Conservation (phyloP, 2,329 filamentous ascomycete genomes). For the Fusarium sp. region DNA sequence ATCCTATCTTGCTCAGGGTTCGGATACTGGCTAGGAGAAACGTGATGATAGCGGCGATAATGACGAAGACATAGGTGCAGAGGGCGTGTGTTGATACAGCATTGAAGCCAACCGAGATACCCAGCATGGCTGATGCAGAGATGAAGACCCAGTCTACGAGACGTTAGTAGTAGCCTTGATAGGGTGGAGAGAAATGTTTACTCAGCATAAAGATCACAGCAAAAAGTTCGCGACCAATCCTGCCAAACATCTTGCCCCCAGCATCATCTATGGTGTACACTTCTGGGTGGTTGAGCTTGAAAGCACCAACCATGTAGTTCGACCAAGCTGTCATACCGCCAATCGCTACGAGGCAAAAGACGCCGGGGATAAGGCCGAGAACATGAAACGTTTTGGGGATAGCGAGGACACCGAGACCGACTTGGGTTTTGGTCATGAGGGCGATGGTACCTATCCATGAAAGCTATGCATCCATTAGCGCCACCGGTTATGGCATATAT, state of each 20-base stretch:
- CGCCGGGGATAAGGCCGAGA: conserved; percentile 61
- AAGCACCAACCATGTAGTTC: conserved; percentile 60
- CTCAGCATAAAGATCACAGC: conserved; percentile 51
- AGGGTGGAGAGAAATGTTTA: conserved; percentile 21
- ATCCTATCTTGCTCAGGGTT: conserved; percentile 47
- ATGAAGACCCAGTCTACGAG: conserved; percentile 44
- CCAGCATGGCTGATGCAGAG: conserved; percentile 56
- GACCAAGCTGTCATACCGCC: conserved; percentile 61
- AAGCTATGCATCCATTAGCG: conserved; percentile 44
- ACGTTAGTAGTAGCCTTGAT: background rate
- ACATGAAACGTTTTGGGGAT: conserved; percentile 59
- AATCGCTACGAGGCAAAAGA: conserved; percentile 56
- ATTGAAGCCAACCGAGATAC: conserved; percentile 54
- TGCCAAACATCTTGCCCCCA: conserved; percentile 60
- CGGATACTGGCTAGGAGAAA: conserved; percentile 49
- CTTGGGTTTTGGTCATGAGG: conserved; percentile 60
- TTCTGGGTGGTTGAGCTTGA: conserved; percentile 62
- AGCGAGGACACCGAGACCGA: conserved; percentile 61
- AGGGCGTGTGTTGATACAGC: conserved; percentile 51
- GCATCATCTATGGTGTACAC: conserved; percentile 66
- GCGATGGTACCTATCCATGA: conserved; percentile 57
- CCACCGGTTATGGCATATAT: background rate
- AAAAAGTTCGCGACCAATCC: conserved; percentile 56
- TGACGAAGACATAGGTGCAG: conserved; percentile 56
- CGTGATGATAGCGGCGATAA: conserved; percentile 45